A percentile compares a stretch with the other conserved stretches of the same genome.
These are phyloP conservation scores for Boletellus ananas DNA, from an alignment of 768 basidiomycete species.

Conservation along the genomic window DNA sequence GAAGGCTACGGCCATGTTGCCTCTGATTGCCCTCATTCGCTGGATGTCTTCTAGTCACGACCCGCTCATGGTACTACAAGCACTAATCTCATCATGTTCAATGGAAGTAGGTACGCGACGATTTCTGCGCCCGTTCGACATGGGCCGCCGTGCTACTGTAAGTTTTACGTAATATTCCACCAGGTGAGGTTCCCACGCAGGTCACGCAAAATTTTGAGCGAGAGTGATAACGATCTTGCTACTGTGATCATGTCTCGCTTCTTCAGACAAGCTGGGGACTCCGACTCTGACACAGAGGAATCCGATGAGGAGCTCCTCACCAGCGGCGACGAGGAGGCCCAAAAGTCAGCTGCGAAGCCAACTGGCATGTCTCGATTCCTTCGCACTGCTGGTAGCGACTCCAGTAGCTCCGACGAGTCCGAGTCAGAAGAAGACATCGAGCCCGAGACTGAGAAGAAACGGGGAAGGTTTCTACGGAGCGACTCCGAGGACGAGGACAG, in stretches of 20 bases:
- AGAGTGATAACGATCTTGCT: conserved; percentile 26
- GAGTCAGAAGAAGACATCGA: conserved; percentile 55
- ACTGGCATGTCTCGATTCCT: conserved; percentile 72
- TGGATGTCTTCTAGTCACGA: conserved; percentile 73
- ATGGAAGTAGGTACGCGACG: conserved; percentile 21
- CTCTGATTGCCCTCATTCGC: conserved; percentile 76
- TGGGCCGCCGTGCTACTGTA: conserved; percentile 5
- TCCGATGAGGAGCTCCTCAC: conserved; percentile 75
- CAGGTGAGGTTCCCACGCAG: conserved; percentile 14
- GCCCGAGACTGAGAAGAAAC: conserved; percentile 40
- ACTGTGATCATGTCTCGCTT: conserved; percentile 71
- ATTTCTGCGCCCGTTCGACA: conserved; percentile 14
- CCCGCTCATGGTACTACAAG: conserved; percentile 4
- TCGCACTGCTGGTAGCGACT: conserved; percentile 58
- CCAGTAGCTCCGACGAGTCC: conserved; percentile 51
- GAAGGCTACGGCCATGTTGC: conserved; percentile 76
- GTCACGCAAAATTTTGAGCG: conserved; percentile 18
- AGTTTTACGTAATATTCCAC: conserved; percentile 15
- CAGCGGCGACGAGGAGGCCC: conserved; percentile 63
- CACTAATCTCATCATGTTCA: conserved; percentile 3
- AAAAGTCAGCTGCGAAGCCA: conserved; percentile 33
- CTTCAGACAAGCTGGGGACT: conserved; percentile 82
- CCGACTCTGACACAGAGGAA: conserved; percentile 68
- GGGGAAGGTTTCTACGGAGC: conserved; percentile 38
- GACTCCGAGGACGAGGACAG: conserved; percentile 50